Evolutionary conservation across 2,329 filamentous ascomycete species (phyloP), one percentile per base, ranked within the genome.

Genomic region (Gaeumannomyces tritici): DNA sequence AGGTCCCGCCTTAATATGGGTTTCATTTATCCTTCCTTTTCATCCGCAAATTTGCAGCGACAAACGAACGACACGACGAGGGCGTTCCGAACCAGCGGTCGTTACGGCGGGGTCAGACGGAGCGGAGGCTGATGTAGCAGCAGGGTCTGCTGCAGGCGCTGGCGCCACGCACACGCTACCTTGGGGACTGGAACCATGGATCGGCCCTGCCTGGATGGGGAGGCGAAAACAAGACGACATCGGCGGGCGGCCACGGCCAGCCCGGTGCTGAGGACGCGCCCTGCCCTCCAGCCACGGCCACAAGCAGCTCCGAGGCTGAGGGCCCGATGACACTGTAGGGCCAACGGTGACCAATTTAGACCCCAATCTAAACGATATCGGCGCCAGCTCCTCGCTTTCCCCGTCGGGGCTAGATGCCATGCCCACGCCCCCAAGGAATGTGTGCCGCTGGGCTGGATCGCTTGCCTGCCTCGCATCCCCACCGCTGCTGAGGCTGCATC

Each of bases 11-110:
- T 73, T 73, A 78, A 77, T 77, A 73, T 77, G 67, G 68, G 64
- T 72, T 76, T 76, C 74, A 78, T 78, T 73, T 77, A 77, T 73
- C 69, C 71, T 66, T 57, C 67, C n/a, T 71, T 73, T 77, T 78
- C 75, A 77, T 67, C 74, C 76, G 75, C 68, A 75, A 75, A 75
- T 75, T 76, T 71, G 69, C 64, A 64, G 59, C 28, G 24, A 29
- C 51, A n/a, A n/a, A 28, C 24, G 24, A 55, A 61, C 42, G 26
- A 54, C 60, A 47, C 60, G 51, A 35, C 51, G 60, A 55, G 59
- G 63, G 51, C 29, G 29, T 9, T 31, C 26, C 47, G n/a, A 27
- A 28, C 47, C 28, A 59, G 27, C n/a, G 3, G 3, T 8, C 24
- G 21, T 24, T 24, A 18, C 12, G 4, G 29, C 29, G 57, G 27